Evolutionary conservation across 2,329 filamentous ascomycete species (phyloP).

Genomic region (Penicillium thymicola): DNA sequence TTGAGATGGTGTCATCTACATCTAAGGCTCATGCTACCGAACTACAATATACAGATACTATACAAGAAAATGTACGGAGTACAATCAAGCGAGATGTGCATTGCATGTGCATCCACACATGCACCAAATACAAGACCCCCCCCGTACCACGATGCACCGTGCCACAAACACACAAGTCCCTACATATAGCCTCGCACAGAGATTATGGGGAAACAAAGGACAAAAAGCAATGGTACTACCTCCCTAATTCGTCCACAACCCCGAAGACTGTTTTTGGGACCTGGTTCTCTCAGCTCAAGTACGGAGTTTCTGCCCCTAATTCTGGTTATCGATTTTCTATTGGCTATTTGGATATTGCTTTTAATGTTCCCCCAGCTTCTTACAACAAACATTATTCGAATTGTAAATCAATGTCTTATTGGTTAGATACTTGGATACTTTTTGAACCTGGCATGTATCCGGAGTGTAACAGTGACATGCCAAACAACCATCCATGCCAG

Average conservation of each 20-base stretch:
- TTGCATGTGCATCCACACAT: neutral
- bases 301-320: neutral
- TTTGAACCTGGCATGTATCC: neutral
- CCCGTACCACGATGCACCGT: neutral
- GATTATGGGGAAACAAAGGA: neutral
- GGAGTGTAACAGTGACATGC: neutral
- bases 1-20: neutral
- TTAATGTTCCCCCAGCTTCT: neutral
- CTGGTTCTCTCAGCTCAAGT: neutral
- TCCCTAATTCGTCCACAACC: conserved; percentile 10
- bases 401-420: neutral
- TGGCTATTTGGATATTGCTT: neutral
- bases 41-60: too few relatives aligned
- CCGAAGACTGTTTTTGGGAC: conserved; percentile 8
- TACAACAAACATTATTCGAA: neutral
- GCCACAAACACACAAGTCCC: conserved; percentile 1
- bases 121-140: neutral
- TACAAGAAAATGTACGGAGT: neutral
- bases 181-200: conserved; percentile 4
- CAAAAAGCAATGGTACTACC: conserved; percentile 5
- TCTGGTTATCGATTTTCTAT: neutral
- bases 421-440: neutral
- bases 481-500: neutral
- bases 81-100: neutral
- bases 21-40: too few relatives aligned